These are phyloP conservation scores for Pseudevernia furfuracea DNA, from an alignment of 495 filamentous ascomycete genomes.

Conservation along the genomic window DNA sequence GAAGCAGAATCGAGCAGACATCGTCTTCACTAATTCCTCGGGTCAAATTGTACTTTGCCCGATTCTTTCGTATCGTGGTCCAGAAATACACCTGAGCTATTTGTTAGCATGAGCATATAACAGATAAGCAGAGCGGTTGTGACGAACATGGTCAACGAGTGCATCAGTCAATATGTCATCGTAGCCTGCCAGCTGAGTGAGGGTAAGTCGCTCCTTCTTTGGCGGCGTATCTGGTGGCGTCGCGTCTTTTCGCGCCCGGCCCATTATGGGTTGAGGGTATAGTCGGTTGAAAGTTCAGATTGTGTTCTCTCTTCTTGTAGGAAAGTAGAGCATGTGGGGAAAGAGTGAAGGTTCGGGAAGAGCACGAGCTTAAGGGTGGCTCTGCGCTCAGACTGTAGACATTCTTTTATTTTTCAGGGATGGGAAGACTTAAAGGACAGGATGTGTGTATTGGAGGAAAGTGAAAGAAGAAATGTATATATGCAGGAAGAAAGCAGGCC, in stretches of 20 bases:
- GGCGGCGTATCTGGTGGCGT: constrained; percentile 17
- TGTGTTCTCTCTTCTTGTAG: neutral
- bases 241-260: constrained; percentile 14
- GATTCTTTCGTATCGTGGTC: constrained; percentile 92
- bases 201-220: constrained; percentile 58
- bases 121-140: constrained; percentile 7
- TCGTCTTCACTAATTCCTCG: constrained; percentile 76
- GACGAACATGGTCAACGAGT: constrained; percentile 83
- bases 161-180: constrained; percentile 96
- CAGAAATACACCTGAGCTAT: constrained; percentile 74
- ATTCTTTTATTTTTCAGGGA: neutral
- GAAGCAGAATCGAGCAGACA: constrained; percentile 68
- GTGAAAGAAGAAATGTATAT: neutral
- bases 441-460: neutral
- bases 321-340: constrained; percentile 6
- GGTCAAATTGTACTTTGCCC: constrained; percentile 73
- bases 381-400: neutral
- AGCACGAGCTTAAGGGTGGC: neutral
- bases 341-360: constrained; percentile 3
- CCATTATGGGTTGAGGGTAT: neutral
- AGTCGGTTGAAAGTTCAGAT: neutral
- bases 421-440: neutral
- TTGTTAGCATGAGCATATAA: constrained; percentile 8
- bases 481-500: neutral
- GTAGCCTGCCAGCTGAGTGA: constrained; percentile 81